These are phyloP conservation scores for Colletotrichum salicis DNA, from an alignment of 2,329 filamentous ascomycete species.

Conservation along the genomic window DNA sequence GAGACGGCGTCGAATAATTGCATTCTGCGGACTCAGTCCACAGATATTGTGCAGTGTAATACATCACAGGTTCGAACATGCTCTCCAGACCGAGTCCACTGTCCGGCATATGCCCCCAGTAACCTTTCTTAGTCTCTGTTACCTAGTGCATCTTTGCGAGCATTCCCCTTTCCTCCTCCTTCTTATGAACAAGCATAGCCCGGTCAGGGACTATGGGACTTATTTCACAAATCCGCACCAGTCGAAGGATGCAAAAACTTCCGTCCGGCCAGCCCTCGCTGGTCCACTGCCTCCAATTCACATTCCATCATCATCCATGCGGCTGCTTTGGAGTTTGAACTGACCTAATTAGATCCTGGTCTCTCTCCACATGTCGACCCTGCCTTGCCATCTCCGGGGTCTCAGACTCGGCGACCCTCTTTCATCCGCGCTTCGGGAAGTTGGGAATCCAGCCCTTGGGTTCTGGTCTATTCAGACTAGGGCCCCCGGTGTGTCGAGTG, in stretches of 20 bases:
- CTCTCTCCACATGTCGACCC: constrained; percentile 29
- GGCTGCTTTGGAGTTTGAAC: neutral
- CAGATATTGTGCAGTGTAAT: neutral
- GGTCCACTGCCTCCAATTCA: neutral
- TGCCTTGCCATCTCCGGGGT: constrained; percentile 28
- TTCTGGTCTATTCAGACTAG: neutral
- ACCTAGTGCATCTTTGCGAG: neutral
- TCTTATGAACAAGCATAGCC: neutral
- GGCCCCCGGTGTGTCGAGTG: neutral
- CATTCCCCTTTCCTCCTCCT: neutral
- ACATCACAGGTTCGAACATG: neutral
- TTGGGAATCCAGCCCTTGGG: constrained; percentile 7
- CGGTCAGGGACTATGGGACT: neutral
- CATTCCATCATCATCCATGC: constrained; percentile 3
- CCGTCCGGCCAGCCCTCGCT: constrained; percentile 2
- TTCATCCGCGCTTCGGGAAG: constrained; percentile 19
- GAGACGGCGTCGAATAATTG: constrained; percentile 11
- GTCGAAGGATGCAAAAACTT: neutral
- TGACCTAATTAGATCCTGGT: neutral
- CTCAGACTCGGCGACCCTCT: constrained; percentile 19
- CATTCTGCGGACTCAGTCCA: neutral
- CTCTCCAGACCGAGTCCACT: neutral
- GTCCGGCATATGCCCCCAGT: neutral
- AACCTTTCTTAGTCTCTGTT: neutral
- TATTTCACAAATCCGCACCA: neutral